Evolutionary conservation across 176 grass and related monocot species (phyloP).

Genomic region (Coix lacrymajobi): DNA sequence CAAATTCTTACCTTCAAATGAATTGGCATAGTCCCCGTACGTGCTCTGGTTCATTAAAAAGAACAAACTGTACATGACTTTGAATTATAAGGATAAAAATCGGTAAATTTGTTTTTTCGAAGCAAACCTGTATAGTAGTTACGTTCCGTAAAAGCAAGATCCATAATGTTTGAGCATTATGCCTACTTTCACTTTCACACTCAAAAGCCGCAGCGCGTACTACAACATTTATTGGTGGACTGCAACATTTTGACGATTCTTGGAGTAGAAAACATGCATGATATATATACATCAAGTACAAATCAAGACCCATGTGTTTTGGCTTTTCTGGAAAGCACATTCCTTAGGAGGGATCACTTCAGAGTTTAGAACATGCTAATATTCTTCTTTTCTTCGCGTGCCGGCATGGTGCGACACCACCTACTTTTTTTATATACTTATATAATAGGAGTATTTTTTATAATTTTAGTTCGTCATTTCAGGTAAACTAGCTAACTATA

Average conservation of each 20-base stretch:
- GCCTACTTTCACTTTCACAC: not conserved
- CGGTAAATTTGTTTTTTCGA: not conserved
- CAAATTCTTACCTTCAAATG: not conserved
- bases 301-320: not conserved
- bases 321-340: not conserved
- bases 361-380: not conserved
- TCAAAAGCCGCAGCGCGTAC: not conserved
- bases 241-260: not conserved
- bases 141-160: not conserved
- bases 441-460: not conserved
- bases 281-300: not conserved
- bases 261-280: conserved; percentile 12
- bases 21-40: not conserved
- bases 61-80: not conserved
- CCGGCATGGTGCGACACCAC: not conserved
- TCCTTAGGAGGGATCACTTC: not conserved
- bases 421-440: not conserved
- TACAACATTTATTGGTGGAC: not conserved
- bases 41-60: not conserved
- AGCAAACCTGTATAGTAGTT: not conserved
- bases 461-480: no score
- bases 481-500: no score
- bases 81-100: no score
- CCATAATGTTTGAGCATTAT: not conserved
- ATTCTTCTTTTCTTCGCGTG: conserved; percentile 1